Evolutionary conservation across 2,329 filamentous ascomycete species (phyloP).

Genomic region (Paracoccidioides brasiliensis): DNA sequence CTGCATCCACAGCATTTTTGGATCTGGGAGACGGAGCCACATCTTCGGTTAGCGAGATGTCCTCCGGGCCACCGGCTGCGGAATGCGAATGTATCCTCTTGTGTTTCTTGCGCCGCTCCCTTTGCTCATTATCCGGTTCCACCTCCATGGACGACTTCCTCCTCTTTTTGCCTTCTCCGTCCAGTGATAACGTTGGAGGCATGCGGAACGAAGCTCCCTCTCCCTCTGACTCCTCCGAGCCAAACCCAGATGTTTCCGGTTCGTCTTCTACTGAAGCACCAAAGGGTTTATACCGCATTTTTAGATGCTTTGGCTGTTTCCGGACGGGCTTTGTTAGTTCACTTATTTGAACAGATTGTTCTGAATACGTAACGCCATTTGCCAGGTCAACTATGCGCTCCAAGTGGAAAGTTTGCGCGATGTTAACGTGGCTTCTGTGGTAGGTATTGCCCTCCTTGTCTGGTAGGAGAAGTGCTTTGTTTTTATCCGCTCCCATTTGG

Average conservation of each 20-base stretch:
- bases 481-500: constrained; percentile 18
- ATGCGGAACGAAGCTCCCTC: constrained; percentile 23
- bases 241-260: constrained; percentile 25
- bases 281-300: constrained; percentile 34
- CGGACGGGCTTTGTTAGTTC: constrained; percentile 23
- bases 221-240: constrained; percentile 26
- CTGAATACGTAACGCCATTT: constrained; percentile 1
- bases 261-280: constrained; percentile 21
- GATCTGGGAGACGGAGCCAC: neutral
- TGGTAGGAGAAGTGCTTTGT: constrained; percentile 26
- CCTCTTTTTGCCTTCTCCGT: constrained; percentile 25
- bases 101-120: constrained; percentile 23
- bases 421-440: constrained; percentile 10
- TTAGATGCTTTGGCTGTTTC: constrained; percentile 31
- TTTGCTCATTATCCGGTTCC: constrained; percentile 15
- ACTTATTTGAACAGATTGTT: constrained; percentile 2
- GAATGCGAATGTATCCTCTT: constrained; percentile 23
- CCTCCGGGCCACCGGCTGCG: constrained; percentile 11
- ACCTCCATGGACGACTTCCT: constrained; percentile 17
- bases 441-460: constrained; percentile 25
- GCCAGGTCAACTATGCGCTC: constrained; percentile 8
- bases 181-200: constrained; percentile 15
- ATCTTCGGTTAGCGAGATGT: constrained; percentile 9
- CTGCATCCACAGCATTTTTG: neutral
- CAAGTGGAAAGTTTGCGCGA: constrained; percentile 16